Base-by-base conservation (phyloP, 2,329 filamentous ascomycete genomes). In the Pezicula rhizophila region DNA sequence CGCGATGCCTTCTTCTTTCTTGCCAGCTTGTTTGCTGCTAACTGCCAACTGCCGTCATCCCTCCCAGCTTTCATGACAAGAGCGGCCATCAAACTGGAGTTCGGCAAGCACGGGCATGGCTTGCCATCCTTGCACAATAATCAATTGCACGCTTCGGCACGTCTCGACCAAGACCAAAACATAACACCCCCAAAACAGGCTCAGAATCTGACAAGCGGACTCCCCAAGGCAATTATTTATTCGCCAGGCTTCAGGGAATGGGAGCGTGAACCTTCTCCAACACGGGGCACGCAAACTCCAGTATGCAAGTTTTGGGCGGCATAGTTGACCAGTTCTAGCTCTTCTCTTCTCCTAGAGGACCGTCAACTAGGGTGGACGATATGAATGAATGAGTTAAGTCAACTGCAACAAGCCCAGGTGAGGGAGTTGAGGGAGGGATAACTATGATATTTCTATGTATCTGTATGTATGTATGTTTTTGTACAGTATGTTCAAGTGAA, bases 341-440 rank as follows among this genome's bases (percentile, higher is more conserved):
- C 25, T 14, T 20, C 23, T 20, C 25, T 14, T 20, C 23, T 23
- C 23, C 23, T 23, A 23, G 23, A 23, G 23, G 5, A 2, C 5
- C 6, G 6, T 23, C 40, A 26, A 17, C 38, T 20, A 3, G 14
- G 23, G 14, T 12, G 23, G 17, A 14, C 12, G 48, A 57, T 45
- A 39, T 74, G 31, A 81, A 39, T 74, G 31, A 81, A 76, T 58
- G 74, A 82, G 12, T 72, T 90, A 40, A 83, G 84, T 2, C 85
- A 87, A 61, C 70, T 97, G 38, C 87, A 92, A 34, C 83, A 89
- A 2, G 76, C 87, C 3, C 89, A 96, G 59, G 82, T 96, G 33
- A 82, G 91, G 61, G 88, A 89, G 59, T 79, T 99, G 68, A 82
- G 93, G 52, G 92, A 97, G 64, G 89, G 87, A n/a, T n/a, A n/a